phyloP scores from a whole-genome alignment of 495 filamentous ascomycete genomes.

The Neurospora tetraspora region DNA sequence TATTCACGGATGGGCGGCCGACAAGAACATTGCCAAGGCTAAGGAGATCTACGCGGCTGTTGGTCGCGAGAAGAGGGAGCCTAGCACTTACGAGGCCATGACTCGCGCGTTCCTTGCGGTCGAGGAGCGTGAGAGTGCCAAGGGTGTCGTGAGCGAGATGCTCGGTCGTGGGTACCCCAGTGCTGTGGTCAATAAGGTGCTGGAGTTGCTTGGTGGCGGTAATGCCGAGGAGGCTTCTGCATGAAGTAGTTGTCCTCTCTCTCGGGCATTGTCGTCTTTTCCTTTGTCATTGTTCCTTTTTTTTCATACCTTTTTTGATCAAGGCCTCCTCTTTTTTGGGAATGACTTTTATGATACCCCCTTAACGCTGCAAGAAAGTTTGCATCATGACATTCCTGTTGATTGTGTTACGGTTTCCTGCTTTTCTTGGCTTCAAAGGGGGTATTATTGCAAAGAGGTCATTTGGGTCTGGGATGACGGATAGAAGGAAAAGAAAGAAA shows the following conservation, averaged over 20 bases:
- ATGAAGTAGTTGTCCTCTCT: background rate
- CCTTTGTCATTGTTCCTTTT: background rate
- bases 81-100: conserved; percentile 99
- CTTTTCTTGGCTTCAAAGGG: background rate
- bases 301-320: background rate
- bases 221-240: conserved; percentile 17
- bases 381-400: background rate
- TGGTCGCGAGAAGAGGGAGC: conserved; percentile 68
- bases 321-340: conserved; percentile 2
- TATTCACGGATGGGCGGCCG: conserved; percentile 94
- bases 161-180: conserved; percentile 78
- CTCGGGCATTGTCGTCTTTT: background rate
- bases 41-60: conserved; percentile 69
- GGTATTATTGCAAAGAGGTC: background rate
- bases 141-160: conserved; percentile 80
- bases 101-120: conserved; percentile 81
- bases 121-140: conserved; percentile 65
- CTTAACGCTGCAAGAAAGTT: background rate
- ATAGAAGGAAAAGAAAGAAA: background rate
- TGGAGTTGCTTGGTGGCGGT: conserved; percentile 73
- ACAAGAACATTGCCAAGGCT: conserved; percentile 70
- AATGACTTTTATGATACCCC: background rate
- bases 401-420: background rate
- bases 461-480: background rate
- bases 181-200: conserved; percentile 83